Base-by-base conservation (phyloP, 2,329 filamentous ascomycete species). In the Pyrenochaeta sp. region DNA sequence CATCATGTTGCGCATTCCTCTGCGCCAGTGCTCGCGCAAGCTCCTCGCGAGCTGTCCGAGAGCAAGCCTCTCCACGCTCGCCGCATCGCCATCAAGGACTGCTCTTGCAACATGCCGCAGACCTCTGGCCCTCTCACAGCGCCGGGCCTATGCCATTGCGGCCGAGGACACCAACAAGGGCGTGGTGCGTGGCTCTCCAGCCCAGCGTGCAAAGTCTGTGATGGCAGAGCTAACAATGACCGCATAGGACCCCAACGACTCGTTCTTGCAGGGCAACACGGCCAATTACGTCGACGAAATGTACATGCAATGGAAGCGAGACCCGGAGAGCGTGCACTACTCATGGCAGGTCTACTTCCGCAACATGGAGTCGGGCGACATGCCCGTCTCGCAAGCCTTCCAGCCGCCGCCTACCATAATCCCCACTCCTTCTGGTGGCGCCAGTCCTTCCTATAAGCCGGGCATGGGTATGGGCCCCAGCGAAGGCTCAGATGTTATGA, bases 251-350 rank as follows among this genome's bases (percentile, higher is more conserved):
- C 87, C 93, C 63, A 97, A 90, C 78, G 95, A 99, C 80, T 96
- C 89, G 81, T 99, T 99, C 84, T 86, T 99, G 58, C 91, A 92
- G 61, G 95, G 95, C 66, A 98, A 91, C 83, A 95, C 94, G 56
- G 95, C 95, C 79, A 97, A 96, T 82, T 99, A 99, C 82, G 92
- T 99, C 76, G 95, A 99, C 78, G 95, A 97, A 83, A 99, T 99
- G 95, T 99, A 99, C 80, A 83, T 97, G 82, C 88, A 93, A 76
- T 99, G 95, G 95, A 97, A 94, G 81, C 84, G 90, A 62, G 92
- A 99, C 70, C 93, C 95, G 46, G 85, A 87, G 70, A 97, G 91
- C 74, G 95, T 99, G 54, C 95, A 99, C 79, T 85, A 97, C 70
- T 99, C 95, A 77, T 99, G 95, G 95, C 94, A 97, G 82, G 89